Evolutionary conservation across 31 red algal species (phyloP).

Genomic region (Bonnemaisonia californica): DNA sequence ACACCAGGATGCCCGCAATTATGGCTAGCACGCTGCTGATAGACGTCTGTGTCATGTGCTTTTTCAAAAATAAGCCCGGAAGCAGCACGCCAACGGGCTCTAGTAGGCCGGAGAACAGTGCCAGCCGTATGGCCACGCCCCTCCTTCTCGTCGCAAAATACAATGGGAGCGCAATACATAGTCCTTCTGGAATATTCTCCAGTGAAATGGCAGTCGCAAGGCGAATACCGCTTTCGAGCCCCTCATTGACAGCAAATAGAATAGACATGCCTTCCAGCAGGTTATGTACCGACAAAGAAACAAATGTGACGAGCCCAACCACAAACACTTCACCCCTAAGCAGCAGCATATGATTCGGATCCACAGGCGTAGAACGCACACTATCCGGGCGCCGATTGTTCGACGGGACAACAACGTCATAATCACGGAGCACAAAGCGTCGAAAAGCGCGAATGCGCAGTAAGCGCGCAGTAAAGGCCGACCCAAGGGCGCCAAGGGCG

Average conservation of each 20-base stretch:
- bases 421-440: not conserved
- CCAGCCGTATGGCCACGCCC: slow-evolving; percentile 43
- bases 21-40: slow-evolving; percentile 61
- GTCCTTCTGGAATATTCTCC: slow-evolving; percentile 87
- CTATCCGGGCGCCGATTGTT: not conserved
- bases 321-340: slow-evolving; percentile 39
- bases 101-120: slow-evolving; percentile 66
- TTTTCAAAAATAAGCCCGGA: slow-evolving; percentile 41
- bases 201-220: slow-evolving; percentile 78
- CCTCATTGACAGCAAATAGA: slow-evolving; percentile 52
- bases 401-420: not conserved
- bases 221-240: slow-evolving; percentile 71
- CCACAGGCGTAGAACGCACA: not conserved
- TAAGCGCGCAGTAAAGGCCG: slow-evolving; percentile 11
- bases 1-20: slow-evolving; percentile 74
- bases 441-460: slow-evolving; percentile 1
- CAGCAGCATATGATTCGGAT: not conserved
- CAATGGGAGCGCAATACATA: slow-evolving; percentile 71
- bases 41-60: slow-evolving; percentile 34
- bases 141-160: slow-evolving; percentile 58
- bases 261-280: slow-evolving; percentile 83
- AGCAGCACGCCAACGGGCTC: slow-evolving; percentile 78
- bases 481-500: slow-evolving; percentile 17
- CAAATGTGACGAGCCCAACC: slow-evolving; percentile 28
- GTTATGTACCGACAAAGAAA: slow-evolving; percentile 72